phyloP scores from a whole-genome alignment of 2,329 filamentous ascomycete species.

The Pseudodiploospora longispora region DNA sequence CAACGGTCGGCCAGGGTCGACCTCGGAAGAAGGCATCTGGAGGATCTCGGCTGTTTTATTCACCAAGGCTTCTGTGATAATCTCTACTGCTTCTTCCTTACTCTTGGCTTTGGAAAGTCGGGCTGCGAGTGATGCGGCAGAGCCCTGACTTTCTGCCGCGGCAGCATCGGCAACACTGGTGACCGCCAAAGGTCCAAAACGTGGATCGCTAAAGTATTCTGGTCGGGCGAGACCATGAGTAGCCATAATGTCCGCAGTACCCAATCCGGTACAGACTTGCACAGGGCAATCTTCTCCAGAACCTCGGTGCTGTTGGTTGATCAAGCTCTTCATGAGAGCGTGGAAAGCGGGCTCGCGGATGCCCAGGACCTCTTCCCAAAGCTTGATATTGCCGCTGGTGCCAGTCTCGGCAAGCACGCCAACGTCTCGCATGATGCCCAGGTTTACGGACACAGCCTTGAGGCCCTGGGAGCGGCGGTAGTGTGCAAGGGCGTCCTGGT shows the following conservation, averaged over 20 bases:
- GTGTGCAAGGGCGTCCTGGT: slow-evolving; percentile 17
- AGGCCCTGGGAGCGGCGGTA: slow-evolving; percentile 6
- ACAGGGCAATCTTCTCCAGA: background rate
- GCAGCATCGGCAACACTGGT: too few relatives aligned
- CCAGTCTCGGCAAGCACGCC: slow-evolving; percentile 17
- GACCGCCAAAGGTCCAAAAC: too few relatives aligned
- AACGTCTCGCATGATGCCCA: slow-evolving; percentile 9
- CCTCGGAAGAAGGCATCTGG: slow-evolving; percentile 11
- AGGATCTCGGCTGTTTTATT: slow-evolving; percentile 5
- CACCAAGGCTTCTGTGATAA: background rate
- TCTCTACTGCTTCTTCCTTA: background rate
- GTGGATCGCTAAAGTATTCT: too few relatives aligned
- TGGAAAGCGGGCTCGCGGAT: slow-evolving; percentile 13
- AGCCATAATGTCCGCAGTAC: background rate
- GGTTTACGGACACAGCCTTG: background rate
- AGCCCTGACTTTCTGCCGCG: too few relatives aligned
- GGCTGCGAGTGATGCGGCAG: too few relatives aligned
- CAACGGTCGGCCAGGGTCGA: slow-evolving; percentile 15
- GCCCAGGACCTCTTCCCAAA: slow-evolving; percentile 12
- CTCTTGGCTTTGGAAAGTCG: background rate
- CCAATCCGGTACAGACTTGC: background rate
- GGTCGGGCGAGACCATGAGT: too few relatives aligned
- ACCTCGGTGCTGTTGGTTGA: background rate
- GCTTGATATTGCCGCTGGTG: background rate
- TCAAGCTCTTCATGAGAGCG: slow-evolving; percentile 11